phyloP scores from a whole-genome alignment of 176 grass and related monocot genomes.

The Oryza australiensis region DNA sequence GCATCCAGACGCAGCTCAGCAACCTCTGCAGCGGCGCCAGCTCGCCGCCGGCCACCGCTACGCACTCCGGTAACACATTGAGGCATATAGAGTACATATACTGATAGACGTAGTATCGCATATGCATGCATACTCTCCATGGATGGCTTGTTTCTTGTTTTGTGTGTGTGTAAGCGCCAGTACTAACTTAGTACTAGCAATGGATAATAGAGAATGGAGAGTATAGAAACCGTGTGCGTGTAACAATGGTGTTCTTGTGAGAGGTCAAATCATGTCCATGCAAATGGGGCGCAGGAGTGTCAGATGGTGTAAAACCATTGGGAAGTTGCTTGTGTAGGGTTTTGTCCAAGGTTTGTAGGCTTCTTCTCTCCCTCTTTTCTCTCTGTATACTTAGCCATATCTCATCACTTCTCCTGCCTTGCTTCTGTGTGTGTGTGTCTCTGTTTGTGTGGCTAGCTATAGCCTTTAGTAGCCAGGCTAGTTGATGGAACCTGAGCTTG shows the following conservation, averaged over 20 bases:
- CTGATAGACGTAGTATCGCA: not conserved
- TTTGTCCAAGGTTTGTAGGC: conserved; percentile 41
- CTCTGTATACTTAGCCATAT: not conserved
- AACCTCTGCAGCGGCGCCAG: conserved; percentile 57
- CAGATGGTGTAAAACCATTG: conserved; percentile 54
- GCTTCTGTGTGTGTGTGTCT: too few relatives aligned
- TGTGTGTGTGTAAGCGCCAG: too few relatives aligned
- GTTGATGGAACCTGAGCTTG: conserved; percentile 53
- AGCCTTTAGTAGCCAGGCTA: conserved; percentile 29
- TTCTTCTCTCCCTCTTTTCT: conserved; percentile 21
- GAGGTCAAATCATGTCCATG: conserved; percentile 79
- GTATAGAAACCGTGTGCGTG: not conserved
- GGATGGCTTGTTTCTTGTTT: not conserved
- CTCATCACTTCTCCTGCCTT: conserved; percentile 13
- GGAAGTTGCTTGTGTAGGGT: conserved; percentile 53
- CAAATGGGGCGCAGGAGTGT: conserved; percentile 77
- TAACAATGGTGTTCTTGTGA: conserved; percentile 2
- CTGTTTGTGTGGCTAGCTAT: not conserved
- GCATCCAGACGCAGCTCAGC: conserved; percentile 75
- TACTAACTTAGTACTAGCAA: too few relatives aligned
- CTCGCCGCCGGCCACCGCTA: conserved; percentile 30
- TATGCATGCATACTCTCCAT: not conserved
- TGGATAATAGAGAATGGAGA: too few relatives aligned
- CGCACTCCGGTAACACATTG: conserved; percentile 35
- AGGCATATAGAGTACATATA: too few relatives aligned